Evolutionary conservation across 768 basidiomycete genomes (phyloP).

Genomic region (Flagelloscypha sp.): DNA sequence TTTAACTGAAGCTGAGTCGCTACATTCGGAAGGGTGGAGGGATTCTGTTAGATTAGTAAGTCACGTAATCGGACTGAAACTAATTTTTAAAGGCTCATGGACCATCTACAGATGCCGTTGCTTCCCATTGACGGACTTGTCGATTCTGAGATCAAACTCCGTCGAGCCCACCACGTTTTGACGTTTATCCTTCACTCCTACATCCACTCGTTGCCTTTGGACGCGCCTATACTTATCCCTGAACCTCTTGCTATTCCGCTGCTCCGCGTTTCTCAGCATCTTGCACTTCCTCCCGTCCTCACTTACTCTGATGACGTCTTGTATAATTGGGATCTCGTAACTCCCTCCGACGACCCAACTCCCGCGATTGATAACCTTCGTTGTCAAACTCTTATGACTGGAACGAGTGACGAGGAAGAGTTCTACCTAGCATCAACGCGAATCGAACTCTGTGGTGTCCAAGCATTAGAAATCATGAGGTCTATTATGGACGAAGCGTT

Average conservation of each 20-base stretch:
- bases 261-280: constrained; percentile 55
- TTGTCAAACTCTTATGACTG: constrained; percentile 66
- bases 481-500: constrained; percentile 83
- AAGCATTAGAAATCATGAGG: constrained; percentile 81
- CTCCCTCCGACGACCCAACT: constrained; percentile 21
- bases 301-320: constrained; percentile 91
- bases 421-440: constrained; percentile 84
- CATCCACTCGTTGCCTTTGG: constrained; percentile 52
- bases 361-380: constrained; percentile 52
- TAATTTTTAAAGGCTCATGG: constrained; percentile 6
- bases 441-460: constrained; percentile 80
- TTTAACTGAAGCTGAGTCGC: constrained; percentile 26
- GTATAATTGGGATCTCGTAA: constrained; percentile 65
- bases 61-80: not conserved
- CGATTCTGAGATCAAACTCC: constrained; percentile 46
- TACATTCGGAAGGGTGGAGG: constrained; percentile 47
- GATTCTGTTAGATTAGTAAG: constrained; percentile 39
- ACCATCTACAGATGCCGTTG: constrained; percentile 39
- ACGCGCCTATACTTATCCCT: constrained; percentile 57
- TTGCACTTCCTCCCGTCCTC: constrained; percentile 79
- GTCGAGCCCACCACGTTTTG: constrained; percentile 68
- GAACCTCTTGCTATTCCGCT: constrained; percentile 65
- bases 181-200: constrained; percentile 73
- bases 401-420: constrained; percentile 70
- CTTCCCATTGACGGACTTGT: constrained; percentile 39